Evolutionary conservation across 352 stramenopile genomes (phyloP), one percentile per base, ranked within the genome.

Genomic region (Pythium guiyangense): DNA sequence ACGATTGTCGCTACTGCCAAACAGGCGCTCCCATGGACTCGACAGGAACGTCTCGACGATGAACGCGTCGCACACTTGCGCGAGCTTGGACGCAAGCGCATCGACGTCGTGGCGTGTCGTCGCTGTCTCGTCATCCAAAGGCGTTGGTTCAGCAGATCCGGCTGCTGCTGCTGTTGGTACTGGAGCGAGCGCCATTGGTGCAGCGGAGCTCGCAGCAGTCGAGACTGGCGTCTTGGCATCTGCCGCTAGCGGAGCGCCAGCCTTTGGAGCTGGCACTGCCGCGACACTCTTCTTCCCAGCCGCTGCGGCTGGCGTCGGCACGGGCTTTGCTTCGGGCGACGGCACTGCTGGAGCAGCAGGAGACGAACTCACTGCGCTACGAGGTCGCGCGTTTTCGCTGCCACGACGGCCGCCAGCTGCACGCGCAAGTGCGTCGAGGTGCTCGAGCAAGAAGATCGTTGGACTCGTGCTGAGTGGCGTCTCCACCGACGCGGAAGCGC

Each of bases 31-130:
- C 40, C 39, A 63, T 4, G 29, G 26, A 25, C 35, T 25, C 6
- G 61, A 56, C 15, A 69, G 53, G 20, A 75, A 61, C 34, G 49
- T 57, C 56, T 78, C 64, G 12, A 78, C 31, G 25, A 76, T 47
- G 27, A 62, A 75, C 25, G 34, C 55, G 39, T 57, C 53, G 39
- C 29, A 62, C 35, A 71, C 45, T 14, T 52, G 22, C 20, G 50
- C 44, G 31, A 78, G 65, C 18, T 60, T 45, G 12, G 26, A 34
- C 3, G 60, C 52, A 14, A 78, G 49, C 31, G 59, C 48, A 9
- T 57, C 27, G 0, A 48, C 42, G 6, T 68, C 54, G 31, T 49
- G n/a, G 22, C 60, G 35, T 6, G 64, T 49, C n/a, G 50, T 50
- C n/a, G n/a, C n/a, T n/a, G n/a, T n/a, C n/a, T n/a, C n/a, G n/a